Evolutionary conservation across 2,329 filamentous ascomycete species (phyloP).

Genomic region (Cladobotryum mycophilum): DNA sequence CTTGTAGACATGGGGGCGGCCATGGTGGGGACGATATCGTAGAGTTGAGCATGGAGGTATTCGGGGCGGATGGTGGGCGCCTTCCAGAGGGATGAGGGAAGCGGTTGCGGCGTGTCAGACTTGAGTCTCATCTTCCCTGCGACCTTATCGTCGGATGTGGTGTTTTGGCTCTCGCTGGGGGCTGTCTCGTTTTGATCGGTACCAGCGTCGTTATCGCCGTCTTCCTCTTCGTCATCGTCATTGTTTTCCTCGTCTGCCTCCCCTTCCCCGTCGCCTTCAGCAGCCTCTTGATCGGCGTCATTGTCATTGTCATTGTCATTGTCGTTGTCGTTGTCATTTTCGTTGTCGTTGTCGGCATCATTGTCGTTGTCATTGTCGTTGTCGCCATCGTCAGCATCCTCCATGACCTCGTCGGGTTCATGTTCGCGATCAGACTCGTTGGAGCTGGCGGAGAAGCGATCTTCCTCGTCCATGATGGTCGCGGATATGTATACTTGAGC

Average conservation of each 20-base stretch:
- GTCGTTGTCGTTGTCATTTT: conserved; percentile 31
- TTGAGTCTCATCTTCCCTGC: conserved; percentile 16
- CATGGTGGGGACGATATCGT: conserved; percentile 96
- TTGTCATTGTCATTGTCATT: conserved; percentile 30
- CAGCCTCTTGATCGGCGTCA: conserved; percentile 52
- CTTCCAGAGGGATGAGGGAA: conserved; percentile 29
- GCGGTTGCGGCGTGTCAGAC: conserved; percentile 23
- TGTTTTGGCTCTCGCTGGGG: conserved; percentile 21
- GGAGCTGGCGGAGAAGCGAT: conserved; percentile 27
- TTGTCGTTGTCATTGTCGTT: conserved; percentile 29
- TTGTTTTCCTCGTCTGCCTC: conserved; percentile 30
- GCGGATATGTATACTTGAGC: neutral
- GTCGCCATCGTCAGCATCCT: conserved; percentile 39
- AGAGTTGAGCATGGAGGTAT: conserved; percentile 70
- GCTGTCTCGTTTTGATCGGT: conserved; percentile 22
- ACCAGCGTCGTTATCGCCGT: conserved; percentile 32
- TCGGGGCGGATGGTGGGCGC: conserved; percentile 63
- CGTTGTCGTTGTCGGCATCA: conserved; percentile 26
- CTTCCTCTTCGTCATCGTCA: conserved; percentile 27
- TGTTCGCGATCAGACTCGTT: conserved; percentile 29
- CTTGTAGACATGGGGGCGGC: conserved; percentile 93
- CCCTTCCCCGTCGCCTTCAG: conserved; percentile 33
- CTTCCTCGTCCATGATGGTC: conserved; percentile 26
- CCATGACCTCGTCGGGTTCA: conserved; percentile 54
- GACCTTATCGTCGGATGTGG: conserved; percentile 12